Evolutionary conservation across 2,329 filamentous ascomycete species (phyloP), one percentile per base, ranked within the genome.

Genomic region (Alternaria atra): DNA sequence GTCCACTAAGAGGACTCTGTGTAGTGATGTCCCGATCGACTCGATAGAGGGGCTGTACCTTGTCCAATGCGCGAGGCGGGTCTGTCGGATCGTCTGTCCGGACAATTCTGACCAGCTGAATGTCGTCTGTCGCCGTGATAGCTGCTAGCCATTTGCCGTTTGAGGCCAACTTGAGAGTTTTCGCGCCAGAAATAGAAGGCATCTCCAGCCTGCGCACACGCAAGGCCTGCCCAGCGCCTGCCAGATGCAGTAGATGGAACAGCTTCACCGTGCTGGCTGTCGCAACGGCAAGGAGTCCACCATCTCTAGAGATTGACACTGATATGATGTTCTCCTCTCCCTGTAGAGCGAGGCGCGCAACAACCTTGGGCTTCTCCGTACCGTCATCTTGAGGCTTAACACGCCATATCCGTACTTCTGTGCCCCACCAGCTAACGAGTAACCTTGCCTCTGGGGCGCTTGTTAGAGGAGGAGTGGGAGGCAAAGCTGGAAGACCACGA

Each of bases 391-490:
- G 63, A 81, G 71, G 67, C 60, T 80, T 80, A 76, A 91, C 80
- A 40, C 84, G 86, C 93, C 94, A 99, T 62, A 99, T 86, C 68
- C 91, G 89, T 50, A 98, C 84, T 76, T 96, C 91, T 57, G 91
- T 86, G 66, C 94, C 92, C 93, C 94, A 98, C 91, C 93, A 98
- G 77, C 92, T 92, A 72, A 95, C 87, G 27, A 99, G 81, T 23
- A 97, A 82, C 50, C 95, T 87, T 43, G 89, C 89, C 42, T 86
- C 86, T 2, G 89, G 83, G 4, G 94, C 91, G 67, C 92, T 94
- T 35, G 87, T 83, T 7, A 97, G 78, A 3, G 91, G 89, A 1
- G 91, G 86, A 52, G 87, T 84, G 73, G 97, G 94, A 2, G 95
- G 94, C 13, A 99, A 84, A 73, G 89, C 89, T n/a, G 94, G 89